These are phyloP conservation scores for Leucogyrophana mollusca DNA, from an alignment of 768 basidiomycete genomes.

Conservation along the genomic window DNA sequence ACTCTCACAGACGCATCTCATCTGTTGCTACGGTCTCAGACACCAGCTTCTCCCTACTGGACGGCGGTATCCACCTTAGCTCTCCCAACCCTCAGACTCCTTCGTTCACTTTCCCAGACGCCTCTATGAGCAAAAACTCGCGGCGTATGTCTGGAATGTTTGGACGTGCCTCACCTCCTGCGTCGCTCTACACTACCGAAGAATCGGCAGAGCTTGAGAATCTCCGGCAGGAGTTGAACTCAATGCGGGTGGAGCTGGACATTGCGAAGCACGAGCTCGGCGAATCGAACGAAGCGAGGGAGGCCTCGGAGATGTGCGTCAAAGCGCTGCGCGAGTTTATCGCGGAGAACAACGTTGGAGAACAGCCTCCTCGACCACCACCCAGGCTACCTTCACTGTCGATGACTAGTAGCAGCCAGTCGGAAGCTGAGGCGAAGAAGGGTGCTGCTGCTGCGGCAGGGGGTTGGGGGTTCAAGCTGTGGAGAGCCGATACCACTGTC, in stretches of 20 bases:
- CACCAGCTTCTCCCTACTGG: constrained; percentile 39
- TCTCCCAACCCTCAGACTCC: constrained; percentile 31
- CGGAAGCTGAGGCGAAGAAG: constrained; percentile 37
- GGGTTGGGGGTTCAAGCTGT: constrained; percentile 73
- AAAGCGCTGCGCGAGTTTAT: constrained; percentile 83
- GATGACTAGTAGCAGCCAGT: constrained; percentile 18
- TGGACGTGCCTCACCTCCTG: constrained; percentile 48
- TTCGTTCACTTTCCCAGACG: constrained; percentile 34
- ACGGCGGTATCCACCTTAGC: constrained; percentile 26
- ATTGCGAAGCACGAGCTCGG: constrained; percentile 63
- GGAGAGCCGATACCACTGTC: constrained; percentile 44
- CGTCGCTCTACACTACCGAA: constrained; percentile 28
- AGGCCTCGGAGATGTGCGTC: constrained; percentile 85
- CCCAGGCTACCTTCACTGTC: constrained; percentile 7
- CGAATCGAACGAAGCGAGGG: constrained; percentile 80
- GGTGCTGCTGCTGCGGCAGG: constrained; percentile 28
- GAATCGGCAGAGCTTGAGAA: constrained; percentile 49
- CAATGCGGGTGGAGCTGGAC: constrained; percentile 59
- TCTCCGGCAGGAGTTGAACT: constrained; percentile 57
- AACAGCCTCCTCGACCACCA: constrained; percentile 11
- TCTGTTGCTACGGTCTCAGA: constrained; percentile 55
- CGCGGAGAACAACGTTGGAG: constrained; percentile 67
- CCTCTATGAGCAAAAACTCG: constrained; percentile 17
- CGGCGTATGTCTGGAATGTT: constrained; percentile 54
- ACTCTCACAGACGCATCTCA: constrained; percentile 67